Evolutionary conservation across 495 filamentous ascomycete genomes (phyloP).

Genomic region (Podospora anserina): DNA sequence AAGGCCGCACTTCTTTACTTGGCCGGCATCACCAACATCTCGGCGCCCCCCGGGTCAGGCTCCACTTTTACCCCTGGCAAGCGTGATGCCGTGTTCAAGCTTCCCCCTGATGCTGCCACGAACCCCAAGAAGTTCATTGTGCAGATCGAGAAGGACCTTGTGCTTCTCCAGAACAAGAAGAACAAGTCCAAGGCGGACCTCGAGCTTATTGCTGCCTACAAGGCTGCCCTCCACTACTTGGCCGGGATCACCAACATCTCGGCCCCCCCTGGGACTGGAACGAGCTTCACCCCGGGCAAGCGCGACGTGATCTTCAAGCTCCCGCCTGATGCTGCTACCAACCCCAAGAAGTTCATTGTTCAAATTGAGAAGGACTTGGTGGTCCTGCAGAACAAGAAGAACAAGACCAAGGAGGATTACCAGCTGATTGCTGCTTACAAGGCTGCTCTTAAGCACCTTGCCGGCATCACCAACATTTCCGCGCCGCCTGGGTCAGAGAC

Average conservation of each 20-base stretch:
- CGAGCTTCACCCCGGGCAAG: slow-evolving; percentile 33
- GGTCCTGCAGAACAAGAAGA: slow-evolving; percentile 31
- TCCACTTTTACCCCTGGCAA: slow-evolving; percentile 32
- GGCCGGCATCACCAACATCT: slow-evolving; percentile 27
- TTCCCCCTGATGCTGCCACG: slow-evolving; percentile 22
- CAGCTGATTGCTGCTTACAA: slow-evolving; percentile 28
- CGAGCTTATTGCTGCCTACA: slow-evolving; percentile 27
- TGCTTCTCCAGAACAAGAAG: slow-evolving; percentile 30
- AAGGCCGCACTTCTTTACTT: slow-evolving; percentile 26
- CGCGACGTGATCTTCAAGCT: slow-evolving; percentile 12
- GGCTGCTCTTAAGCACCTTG: slow-evolving; percentile 27
- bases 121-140: slow-evolving; percentile 30
- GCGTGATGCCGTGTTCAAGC: slow-evolving; percentile 15
- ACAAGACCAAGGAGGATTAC: slow-evolving; percentile 28
- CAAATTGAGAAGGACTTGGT: slow-evolving; percentile 26
- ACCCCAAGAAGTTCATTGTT: slow-evolving; percentile 29
- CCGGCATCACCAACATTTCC: slow-evolving; percentile 25
- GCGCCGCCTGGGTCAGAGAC: slow-evolving; percentile 28
- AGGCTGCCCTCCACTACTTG: slow-evolving; percentile 25
- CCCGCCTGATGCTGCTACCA: slow-evolving; percentile 21
- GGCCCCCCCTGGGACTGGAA: slow-evolving; percentile 27
- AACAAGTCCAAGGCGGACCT: slow-evolving; percentile 29
- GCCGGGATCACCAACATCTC: slow-evolving; percentile 27
- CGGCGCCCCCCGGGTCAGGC: slow-evolving; percentile 28
- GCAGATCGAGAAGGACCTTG: slow-evolving; percentile 25